Base-by-base conservation (phyloP, 2,329 filamentous ascomycete species). In the Ophiostoma ulmi region DNA sequence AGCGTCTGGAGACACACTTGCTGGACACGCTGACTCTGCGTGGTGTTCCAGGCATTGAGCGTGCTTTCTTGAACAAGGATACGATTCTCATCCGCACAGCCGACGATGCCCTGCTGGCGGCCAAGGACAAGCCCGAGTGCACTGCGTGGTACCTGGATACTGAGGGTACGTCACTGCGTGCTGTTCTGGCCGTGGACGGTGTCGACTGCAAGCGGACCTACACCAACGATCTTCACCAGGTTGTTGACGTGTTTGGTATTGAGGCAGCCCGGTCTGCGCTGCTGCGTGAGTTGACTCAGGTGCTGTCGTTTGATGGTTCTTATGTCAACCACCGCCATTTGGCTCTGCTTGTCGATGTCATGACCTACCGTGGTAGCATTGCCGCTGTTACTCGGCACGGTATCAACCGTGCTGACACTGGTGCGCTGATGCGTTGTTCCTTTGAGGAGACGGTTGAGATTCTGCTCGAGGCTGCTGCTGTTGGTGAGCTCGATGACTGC, bases 391-490 rank as follows among this genome's bases (percentile, higher is more conserved):
- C 95, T 70, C 92, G 95, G 81, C 95, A 99, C 79, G 95, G 95
- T 82, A 99, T 99, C 83, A 99, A 99, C 83, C 90, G 95, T 76
- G 93, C 94, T 36, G 95, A 99, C 78, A 99, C 96, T 73, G 95
- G 95, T 84, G 96, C 95, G 11, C 86, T 99, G 76, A 99, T 99
- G 95, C 91, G 95, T 80, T 99, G 96, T 85, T 99, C 95, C 1
- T 99, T 99, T 82, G 95, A 99, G 81, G 96, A 99, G 80, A 99
- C 95, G 0, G 95, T 99, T 58, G 96, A 99, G 79, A 99, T 99
- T 84, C 84, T 99, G 69, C 88, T 99, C 26, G 95, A 99, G 78
- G 96, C 95, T 73, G 95, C 95, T 35, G 93, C 93, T 20, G 92
- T 92, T 68, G 95, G 95, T 78, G 95, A 99, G 80, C 86, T 99